Percentiles rank a stretch among this genome's conserved stretches.
phyloP scores from a whole-genome alignment of 2,329 filamentous ascomycete species.

The Elsinoe ampelina region DNA sequence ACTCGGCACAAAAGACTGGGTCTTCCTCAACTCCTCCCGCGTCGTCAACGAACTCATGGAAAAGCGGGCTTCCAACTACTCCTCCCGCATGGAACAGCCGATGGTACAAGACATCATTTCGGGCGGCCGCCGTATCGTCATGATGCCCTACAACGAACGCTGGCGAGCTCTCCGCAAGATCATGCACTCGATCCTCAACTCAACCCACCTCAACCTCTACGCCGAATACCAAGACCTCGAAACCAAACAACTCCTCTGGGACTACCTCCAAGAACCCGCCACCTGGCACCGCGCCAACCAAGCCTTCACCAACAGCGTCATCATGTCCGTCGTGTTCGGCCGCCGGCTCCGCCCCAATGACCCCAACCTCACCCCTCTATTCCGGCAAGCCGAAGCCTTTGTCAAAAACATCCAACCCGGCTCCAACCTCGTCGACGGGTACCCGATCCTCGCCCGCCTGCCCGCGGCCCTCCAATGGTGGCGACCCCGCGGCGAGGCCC shows the following conservation, averaged over 20 bases:
- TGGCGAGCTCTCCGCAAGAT: constrained; percentile 41
- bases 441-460: constrained; percentile 19
- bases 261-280: constrained; percentile 34
- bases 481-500: constrained; percentile 2
- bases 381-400: constrained; percentile 9
- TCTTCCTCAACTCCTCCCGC: constrained; percentile 34
- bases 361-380: constrained; percentile 21
- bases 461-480: constrained; percentile 10
- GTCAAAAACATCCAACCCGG: constrained; percentile 16
- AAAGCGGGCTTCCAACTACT: constrained; percentile 37
- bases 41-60: constrained; percentile 38
- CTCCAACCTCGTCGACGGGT: constrained; percentile 16
- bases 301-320: constrained; percentile 43
- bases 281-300: constrained; percentile 38
- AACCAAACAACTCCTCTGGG: constrained; percentile 38
- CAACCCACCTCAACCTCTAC: constrained; percentile 37
- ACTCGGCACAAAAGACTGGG: constrained; percentile 33
- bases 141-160: constrained; percentile 38
- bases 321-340: constrained; percentile 30
- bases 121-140: constrained; percentile 38
- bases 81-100: constrained; percentile 30
- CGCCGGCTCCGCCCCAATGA: constrained; percentile 21
- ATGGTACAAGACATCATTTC: constrained; percentile 38
- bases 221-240: constrained; percentile 40
- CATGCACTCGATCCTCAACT: constrained; percentile 34